Evolutionary conservation across 306 rosid species (phyloP).

Genomic region (Sindora glabra): DNA sequence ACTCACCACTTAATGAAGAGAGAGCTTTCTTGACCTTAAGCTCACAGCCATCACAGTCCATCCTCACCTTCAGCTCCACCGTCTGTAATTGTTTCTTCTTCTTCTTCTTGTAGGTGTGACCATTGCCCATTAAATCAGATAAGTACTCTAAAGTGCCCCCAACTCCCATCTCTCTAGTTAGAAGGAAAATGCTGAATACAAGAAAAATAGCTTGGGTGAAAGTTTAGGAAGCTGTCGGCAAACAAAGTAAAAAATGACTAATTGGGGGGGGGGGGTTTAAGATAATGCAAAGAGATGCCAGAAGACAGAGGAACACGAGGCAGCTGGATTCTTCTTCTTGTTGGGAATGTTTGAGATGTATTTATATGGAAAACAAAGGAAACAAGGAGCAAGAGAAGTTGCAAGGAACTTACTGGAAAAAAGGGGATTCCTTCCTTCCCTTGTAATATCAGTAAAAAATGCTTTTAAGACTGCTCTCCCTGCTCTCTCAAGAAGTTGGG

Average conservation of each 20-base stretch:
- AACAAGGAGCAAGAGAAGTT: constrained; percentile 31
- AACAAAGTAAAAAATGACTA: neutral
- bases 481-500: constrained; percentile 14
- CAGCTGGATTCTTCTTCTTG: neutral
- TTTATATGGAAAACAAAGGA: constrained; percentile 19
- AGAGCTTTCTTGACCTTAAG: constrained; percentile 91
- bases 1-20: constrained; percentile 63
- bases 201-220: neutral
- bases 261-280: constrained; percentile 5
- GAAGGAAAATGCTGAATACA: constrained; percentile 6
- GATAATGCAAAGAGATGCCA: neutral
- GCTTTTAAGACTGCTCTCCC: constrained; percentile 19
- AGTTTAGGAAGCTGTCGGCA: constrained; percentile 5
- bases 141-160: constrained; percentile 77
- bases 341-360: constrained; percentile 11
- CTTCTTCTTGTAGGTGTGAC: constrained; percentile 41
- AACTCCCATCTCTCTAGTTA: constrained; percentile 70
- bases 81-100: constrained; percentile 78
- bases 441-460: constrained; percentile 22
- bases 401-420: constrained; percentile 32
- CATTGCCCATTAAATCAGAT: constrained; percentile 68
- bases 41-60: constrained; percentile 99
- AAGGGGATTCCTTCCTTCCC: constrained; percentile 55
- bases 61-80: constrained; percentile 82
- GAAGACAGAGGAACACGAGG: constrained; percentile 6